These are phyloP conservation scores for Lablab purpureus DNA, from an alignment of 306 rosid genomes.

Conservation along the genomic window DNA sequence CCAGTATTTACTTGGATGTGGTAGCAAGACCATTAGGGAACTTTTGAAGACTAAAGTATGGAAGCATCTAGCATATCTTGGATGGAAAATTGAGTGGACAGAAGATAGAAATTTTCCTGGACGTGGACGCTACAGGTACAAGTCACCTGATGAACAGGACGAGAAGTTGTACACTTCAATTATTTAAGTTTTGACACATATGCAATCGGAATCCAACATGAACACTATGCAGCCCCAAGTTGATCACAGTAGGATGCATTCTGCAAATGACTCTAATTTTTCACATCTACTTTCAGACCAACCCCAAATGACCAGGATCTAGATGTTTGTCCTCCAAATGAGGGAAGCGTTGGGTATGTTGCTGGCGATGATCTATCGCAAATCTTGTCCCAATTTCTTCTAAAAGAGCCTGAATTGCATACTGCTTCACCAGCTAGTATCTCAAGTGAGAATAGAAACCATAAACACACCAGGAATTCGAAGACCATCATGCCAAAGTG, in stretches of 20 bases:
- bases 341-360: conserved; percentile 30
- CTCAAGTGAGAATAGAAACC: conserved; percentile 37
- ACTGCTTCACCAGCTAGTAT: conserved; percentile 30
- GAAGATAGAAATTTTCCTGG: background rate
- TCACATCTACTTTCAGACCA: conserved; percentile 38
- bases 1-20: conserved; percentile 41
- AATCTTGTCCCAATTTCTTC: conserved; percentile 50
- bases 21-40: conserved; percentile 42
- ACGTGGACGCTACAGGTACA: conserved; percentile 51
- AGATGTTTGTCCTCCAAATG: conserved; percentile 39
- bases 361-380: conserved; percentile 35
- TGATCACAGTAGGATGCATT: conserved; percentile 36
- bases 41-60: conserved; percentile 39
- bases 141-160: conserved; percentile 53
- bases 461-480: conserved; percentile 39
- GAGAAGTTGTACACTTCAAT: conserved; percentile 56
- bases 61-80: conserved; percentile 68
- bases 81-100: conserved; percentile 71
- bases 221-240: conserved; percentile 39
- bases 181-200: conserved; percentile 45
- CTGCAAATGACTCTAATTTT: conserved; percentile 5
- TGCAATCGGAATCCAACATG: conserved; percentile 35
- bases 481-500: conserved; percentile 41
- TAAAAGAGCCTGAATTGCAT: conserved; percentile 44
- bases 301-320: conserved; percentile 34